Evolutionary conservation across 495 filamentous ascomycete species (phyloP).

Genomic region (Aspergillus bridgeri): DNA sequence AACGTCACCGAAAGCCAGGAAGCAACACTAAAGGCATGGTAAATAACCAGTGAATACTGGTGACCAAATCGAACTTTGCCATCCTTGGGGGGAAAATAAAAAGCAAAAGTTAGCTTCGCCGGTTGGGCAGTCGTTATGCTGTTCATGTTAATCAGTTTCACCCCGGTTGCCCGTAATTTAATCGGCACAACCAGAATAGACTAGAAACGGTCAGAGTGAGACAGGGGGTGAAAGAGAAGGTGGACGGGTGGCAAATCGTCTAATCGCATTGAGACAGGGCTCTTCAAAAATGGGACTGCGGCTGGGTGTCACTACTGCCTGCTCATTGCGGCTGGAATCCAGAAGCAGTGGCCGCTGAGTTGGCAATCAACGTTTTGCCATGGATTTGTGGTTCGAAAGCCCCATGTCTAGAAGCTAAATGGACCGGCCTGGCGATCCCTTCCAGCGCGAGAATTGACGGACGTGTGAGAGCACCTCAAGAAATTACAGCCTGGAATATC

Average conservation of each 20-base stretch:
- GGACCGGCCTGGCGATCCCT: slow-evolving; percentile 27
- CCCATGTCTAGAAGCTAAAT: slow-evolving; percentile 19
- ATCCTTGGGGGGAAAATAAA: neutral
- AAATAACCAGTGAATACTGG: neutral
- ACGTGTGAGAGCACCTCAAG: slow-evolving; percentile 5
- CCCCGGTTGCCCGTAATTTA: slow-evolving; percentile 34
- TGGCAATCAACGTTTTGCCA: slow-evolving; percentile 37
- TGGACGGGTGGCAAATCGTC: slow-evolving; percentile 32
- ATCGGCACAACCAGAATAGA: slow-evolving; percentile 23
- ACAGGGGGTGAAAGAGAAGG: slow-evolving; percentile 26
- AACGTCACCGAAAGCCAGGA: slow-evolving; percentile 31
- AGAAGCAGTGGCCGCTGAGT: slow-evolving; percentile 28
- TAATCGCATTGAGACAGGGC: slow-evolving; percentile 26
- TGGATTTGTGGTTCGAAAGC: slow-evolving; percentile 25
- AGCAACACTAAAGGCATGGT: neutral
- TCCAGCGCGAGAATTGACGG: slow-evolving; percentile 15
- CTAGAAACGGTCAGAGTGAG: slow-evolving; percentile 25
- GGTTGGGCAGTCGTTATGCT: slow-evolving; percentile 28
- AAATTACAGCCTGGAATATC: slow-evolving; percentile 13
- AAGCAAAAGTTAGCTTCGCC: neutral
- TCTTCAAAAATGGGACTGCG: slow-evolving; percentile 18
- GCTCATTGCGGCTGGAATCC: slow-evolving; percentile 24
- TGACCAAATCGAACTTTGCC: neutral
- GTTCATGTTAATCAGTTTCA: slow-evolving; percentile 20
- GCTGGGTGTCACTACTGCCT: slow-evolving; percentile 19